phyloP scores from a whole-genome alignment of 345 rosid species.

The Salix arbutifolia region DNA sequence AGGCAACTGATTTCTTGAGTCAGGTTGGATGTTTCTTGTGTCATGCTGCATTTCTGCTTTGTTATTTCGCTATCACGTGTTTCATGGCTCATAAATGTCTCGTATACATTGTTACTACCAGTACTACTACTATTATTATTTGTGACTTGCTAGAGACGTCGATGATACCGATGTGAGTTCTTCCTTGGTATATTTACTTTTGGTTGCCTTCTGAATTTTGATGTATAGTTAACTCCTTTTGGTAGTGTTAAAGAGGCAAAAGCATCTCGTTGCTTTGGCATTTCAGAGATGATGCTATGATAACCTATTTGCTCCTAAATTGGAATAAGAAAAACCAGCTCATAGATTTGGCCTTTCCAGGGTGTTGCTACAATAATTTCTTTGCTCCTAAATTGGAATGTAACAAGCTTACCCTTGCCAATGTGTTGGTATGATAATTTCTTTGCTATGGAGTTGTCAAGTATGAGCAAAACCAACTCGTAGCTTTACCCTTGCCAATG shows the following conservation, averaged over 20 bases:
- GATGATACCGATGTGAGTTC: neutral
- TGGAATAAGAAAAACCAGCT: neutral
- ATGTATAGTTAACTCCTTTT: neutral
- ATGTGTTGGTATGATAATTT: neutral
- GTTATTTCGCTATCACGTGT: no score
- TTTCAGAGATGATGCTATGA: neutral
- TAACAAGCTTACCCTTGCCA: neutral
- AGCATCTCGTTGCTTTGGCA: neutral
- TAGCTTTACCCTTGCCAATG: neutral
- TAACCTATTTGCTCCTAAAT: neutral
- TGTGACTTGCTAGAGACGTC: neutral
- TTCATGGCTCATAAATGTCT: neutral
- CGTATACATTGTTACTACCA: neutral
- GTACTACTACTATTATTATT: neutral
- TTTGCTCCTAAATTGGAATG: neutral
- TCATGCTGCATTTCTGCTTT: neutral
- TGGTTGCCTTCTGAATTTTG: neutral
- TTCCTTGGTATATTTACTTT: neutral
- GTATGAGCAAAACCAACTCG: no score
- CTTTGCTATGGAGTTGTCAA: neutral
- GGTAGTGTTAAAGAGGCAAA: neutral
- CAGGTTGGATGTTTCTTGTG: slow-evolving; percentile 45
- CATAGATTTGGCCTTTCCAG: neutral
- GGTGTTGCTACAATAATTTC: neutral
- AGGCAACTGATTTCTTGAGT: slow-evolving; percentile 76